A percentile compares a stretch with the other conserved stretches of the same genome.
These are phyloP conservation scores for Plectranthus barbatus DNA, from an alignment of 257 asterid genomes.

Conservation along the genomic window DNA sequence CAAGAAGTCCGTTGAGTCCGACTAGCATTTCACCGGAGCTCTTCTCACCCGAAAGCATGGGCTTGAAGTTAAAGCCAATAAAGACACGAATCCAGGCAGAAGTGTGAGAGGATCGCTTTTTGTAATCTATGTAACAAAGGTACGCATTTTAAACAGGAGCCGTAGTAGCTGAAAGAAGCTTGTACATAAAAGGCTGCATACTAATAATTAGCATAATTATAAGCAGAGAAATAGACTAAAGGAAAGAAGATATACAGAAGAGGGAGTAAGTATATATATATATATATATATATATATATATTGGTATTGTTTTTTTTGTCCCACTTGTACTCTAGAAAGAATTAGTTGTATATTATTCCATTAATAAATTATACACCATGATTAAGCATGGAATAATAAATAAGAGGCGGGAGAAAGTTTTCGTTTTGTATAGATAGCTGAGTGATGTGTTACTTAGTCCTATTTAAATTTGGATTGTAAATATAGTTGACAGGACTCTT, in stretches of 20 bases:
- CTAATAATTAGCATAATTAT: conserved; percentile 17
- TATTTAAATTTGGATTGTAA: no score
- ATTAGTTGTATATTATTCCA: conserved; percentile 19
- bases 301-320: background rate
- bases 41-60: conserved; percentile 70
- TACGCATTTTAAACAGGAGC: background rate
- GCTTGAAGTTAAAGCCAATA: conserved; percentile 52
- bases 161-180: conserved; percentile 7
- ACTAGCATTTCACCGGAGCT: conserved; percentile 55
- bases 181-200: conserved; percentile 29
- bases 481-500: no score
- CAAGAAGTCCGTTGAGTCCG: conserved; percentile 59
- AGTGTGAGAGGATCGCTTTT: conserved; percentile 21
- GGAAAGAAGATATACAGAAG: conserved; percentile 9
- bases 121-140: conserved; percentile 13
- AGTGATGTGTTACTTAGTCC: no score
- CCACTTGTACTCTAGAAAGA: conserved; percentile 21
- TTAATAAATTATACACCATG: background rate
- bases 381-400: conserved; percentile 2
- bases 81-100: conserved; percentile 43
- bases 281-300: no score
- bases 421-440: background rate
- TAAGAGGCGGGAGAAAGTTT: conserved; percentile 22
- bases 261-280: no score
- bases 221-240: conserved; percentile 16